phyloP scores from a whole-genome alignment of 2,329 filamentous ascomycete genomes.

The Byssochlamys sp. region DNA sequence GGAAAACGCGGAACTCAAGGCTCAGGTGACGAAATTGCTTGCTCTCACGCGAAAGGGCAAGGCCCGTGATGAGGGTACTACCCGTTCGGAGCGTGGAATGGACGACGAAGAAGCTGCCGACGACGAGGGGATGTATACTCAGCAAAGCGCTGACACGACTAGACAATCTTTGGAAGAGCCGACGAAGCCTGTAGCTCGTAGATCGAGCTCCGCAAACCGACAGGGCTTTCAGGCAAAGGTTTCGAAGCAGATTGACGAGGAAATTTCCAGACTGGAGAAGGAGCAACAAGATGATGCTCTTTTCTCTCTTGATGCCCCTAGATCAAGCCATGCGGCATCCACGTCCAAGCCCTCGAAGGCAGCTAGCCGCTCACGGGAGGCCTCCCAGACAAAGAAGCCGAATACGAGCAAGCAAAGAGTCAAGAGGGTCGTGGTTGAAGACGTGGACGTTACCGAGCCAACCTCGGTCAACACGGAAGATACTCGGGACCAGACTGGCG shows the following conservation, averaged over 20 bases:
- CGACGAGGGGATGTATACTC: conserved; percentile 24
- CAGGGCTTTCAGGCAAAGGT: conserved; percentile 22
- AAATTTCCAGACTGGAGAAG: conserved; percentile 27
- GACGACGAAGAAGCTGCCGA: conserved; percentile 17
- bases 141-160: conserved; percentile 18
- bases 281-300: conserved; percentile 30
- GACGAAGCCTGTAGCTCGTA: conserved; percentile 19
- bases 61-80: conserved; percentile 19
- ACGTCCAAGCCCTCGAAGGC: conserved; percentile 14
- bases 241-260: conserved; percentile 27
- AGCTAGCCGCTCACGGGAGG: conserved; percentile 11
- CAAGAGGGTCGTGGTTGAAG: conserved; percentile 29
- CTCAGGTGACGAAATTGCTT: conserved; percentile 22
- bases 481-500: conserved; percentile 16
- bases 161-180: conserved; percentile 21
- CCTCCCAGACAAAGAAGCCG: conserved; percentile 17
- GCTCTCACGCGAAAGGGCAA: conserved; percentile 10
- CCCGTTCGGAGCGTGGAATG: conserved; percentile 13
- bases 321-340: conserved; percentile 11
- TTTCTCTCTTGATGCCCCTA: conserved; percentile 27
- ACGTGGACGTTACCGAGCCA: conserved; percentile 21
- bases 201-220: conserved; percentile 14
- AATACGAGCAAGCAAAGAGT: conserved; percentile 32
- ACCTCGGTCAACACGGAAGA: conserved; percentile 20
- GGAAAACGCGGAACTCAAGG: conserved; percentile 31